phyloP scores from a whole-genome alignment of 176 grass and related monocot genomes.

The Rhipidocladum racemiflorum region DNA sequence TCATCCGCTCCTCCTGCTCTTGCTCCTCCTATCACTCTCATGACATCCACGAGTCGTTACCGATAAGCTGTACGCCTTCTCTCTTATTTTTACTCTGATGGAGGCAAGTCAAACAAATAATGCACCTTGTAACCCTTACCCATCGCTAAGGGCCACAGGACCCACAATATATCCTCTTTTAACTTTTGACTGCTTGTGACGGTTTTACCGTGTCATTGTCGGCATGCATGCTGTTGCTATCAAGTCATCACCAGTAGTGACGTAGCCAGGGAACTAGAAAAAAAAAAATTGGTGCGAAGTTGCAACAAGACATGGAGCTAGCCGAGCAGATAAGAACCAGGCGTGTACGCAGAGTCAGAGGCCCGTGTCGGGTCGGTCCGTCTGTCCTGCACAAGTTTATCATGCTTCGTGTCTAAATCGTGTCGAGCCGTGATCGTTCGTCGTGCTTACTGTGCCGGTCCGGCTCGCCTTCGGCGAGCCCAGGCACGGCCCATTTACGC shows the following conservation, averaged over 20 bases:
- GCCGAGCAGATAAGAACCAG: neutral
- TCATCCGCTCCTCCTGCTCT: neutral
- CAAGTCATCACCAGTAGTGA: too few relatives aligned
- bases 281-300: too few relatives aligned
- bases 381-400: too few relatives aligned
- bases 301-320: neutral
- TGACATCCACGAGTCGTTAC: neutral
- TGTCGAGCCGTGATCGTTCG: too few relatives aligned
- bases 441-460: too few relatives aligned
- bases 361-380: too few relatives aligned
- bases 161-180: neutral
- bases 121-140: slow-evolving; percentile 22
- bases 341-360: too few relatives aligned
- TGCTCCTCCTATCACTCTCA: slow-evolving; percentile 22
- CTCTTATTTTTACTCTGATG: neutral
- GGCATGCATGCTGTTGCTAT: neutral
- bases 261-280: too few relatives aligned
- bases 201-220: neutral
- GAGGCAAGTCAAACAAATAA: slow-evolving; percentile 9
- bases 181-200: too few relatives aligned
- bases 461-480: too few relatives aligned
- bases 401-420: too few relatives aligned
- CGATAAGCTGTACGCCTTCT: slow-evolving; percentile 20
- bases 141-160: slow-evolving; percentile 26
- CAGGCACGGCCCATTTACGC: too few relatives aligned